phyloP scores from a whole-genome alignment of 768 basidiomycete genomes.

The Leccinum broughii region DNA sequence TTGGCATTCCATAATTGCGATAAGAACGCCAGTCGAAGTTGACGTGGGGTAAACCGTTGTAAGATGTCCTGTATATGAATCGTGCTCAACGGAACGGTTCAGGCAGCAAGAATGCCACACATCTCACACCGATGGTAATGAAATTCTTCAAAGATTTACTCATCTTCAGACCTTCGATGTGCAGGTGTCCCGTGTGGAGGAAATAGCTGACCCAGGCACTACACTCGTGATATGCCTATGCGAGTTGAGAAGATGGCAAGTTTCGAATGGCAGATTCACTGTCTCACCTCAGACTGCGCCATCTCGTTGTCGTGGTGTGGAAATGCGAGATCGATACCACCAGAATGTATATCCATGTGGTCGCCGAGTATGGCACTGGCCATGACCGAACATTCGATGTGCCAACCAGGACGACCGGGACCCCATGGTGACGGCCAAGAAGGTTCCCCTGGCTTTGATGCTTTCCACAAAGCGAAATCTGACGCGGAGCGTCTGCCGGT shows the following conservation, averaged over 20 bases:
- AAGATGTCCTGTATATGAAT: constrained; percentile 70
- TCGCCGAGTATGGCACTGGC: constrained; percentile 66
- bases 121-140: constrained; percentile 87
- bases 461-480: constrained; percentile 99
- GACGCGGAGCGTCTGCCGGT: constrained; percentile 74
- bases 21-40: constrained; percentile 89
- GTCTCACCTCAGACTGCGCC: constrained; percentile 87
- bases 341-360: constrained; percentile 97
- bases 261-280: constrained; percentile 6
- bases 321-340: constrained; percentile 96
- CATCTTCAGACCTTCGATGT: constrained; percentile 99
- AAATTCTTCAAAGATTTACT: constrained; percentile 99
- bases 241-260: constrained; percentile 10
- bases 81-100: constrained; percentile 4
- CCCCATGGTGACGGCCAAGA: constrained; percentile 98
- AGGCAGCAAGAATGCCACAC: not conserved
- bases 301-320: constrained; percentile 99
- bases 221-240: constrained; percentile 90
- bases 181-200: constrained; percentile 95
- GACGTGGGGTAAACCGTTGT: constrained; percentile 77
- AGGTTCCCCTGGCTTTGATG: constrained; percentile 94
- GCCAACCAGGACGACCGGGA: constrained; percentile 90
- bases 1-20: constrained; percentile 90
- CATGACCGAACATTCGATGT: constrained; percentile 99
- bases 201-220: constrained; percentile 98